Evolutionary conservation across 1,139 yeast genomes (phyloP).

Genomic region (Spathaspora sp.): DNA sequence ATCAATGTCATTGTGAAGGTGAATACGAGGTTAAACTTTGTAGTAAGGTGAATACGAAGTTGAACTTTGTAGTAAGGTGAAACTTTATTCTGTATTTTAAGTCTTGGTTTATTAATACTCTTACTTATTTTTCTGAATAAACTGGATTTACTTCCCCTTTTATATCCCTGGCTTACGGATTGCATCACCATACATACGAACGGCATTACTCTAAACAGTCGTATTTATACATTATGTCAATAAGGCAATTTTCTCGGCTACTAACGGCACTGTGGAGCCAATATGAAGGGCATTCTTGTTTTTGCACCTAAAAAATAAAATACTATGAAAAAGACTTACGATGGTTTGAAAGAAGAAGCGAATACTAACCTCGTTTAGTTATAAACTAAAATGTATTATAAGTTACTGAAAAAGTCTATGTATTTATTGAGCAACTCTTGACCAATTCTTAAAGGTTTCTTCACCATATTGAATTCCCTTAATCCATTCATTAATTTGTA

Average conservation of each 20-base stretch:
- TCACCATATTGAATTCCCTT: conserved; percentile 86
- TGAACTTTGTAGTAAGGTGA: too few relatives aligned
- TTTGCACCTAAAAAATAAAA: background rate
- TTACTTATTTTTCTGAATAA: too few relatives aligned
- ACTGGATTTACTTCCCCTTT: background rate
- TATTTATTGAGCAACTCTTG: conserved; percentile 41
- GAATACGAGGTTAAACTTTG: too few relatives aligned
- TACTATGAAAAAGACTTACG: background rate
- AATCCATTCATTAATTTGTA: conserved; percentile 78
- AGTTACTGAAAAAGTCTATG: background rate
- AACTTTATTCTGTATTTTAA: too few relatives aligned
- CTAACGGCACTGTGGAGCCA: background rate
- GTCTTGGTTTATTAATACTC: too few relatives aligned
- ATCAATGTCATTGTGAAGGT: too few relatives aligned
- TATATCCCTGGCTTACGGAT: background rate
- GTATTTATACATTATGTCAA: background rate
- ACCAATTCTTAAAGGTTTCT: conserved; percentile 63
- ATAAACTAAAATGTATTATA: background rate
- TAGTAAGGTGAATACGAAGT: too few relatives aligned
- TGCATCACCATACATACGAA: background rate
- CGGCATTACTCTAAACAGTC: background rate
- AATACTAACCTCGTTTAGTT: too few relatives aligned
- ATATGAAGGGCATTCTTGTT: background rate
- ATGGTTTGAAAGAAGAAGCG: background rate
- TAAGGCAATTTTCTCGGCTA: background rate